A percentile compares a stretch with the other conserved stretches of the same genome.
These are phyloP conservation scores for Arthromyces matolae DNA, from an alignment of 768 basidiomycete genomes.

Conservation along the genomic window DNA sequence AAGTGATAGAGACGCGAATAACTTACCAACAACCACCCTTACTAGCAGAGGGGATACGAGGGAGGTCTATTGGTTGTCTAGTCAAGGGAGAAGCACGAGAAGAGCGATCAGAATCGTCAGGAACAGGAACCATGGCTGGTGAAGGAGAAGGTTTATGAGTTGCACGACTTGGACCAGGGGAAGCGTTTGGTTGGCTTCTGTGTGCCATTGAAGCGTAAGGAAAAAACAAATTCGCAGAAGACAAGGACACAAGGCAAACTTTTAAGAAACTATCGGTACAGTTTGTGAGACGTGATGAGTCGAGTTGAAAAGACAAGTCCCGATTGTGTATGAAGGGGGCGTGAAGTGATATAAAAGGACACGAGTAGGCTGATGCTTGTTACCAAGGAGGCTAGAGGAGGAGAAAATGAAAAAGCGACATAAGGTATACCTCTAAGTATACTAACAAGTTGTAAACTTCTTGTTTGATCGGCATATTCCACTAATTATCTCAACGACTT, in stretches of 20 bases:
- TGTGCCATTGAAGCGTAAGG: conserved; percentile 42
- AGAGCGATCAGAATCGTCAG: conserved; percentile 27
- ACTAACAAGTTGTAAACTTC: conserved; percentile 19
- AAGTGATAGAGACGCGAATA: conserved; percentile 8
- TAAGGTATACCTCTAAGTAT: conserved; percentile 23
- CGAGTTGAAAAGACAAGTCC: conserved; percentile 22
- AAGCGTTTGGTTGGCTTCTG: conserved; percentile 43
- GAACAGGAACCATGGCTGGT: conserved; percentile 30
- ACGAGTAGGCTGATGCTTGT: conserved; percentile 33
- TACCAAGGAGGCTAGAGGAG: conserved; percentile 39
- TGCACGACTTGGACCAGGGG: conserved; percentile 47
- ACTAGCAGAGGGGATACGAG: conserved; percentile 50
- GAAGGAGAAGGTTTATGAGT: conserved; percentile 35
- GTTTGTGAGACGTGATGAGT: conserved; percentile 33
- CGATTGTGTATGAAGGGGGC: conserved; percentile 32
- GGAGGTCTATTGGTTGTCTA: conserved; percentile 45
- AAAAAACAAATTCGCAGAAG: conserved; percentile 7
- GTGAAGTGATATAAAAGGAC: conserved; percentile 33
- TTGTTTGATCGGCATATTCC: conserved; percentile 35
- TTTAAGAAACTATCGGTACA: conserved; percentile 34
- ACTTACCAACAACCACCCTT: conserved; percentile 82
- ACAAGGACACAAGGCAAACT: conserved; percentile 24
- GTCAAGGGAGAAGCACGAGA: conserved; percentile 45
- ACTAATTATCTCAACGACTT: conserved; percentile 18
- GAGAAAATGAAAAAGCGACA: conserved; percentile 28